Conservation (phyloP, 768 basidiomycete genomes). For the Stropharia rugosoannulata region DNA sequence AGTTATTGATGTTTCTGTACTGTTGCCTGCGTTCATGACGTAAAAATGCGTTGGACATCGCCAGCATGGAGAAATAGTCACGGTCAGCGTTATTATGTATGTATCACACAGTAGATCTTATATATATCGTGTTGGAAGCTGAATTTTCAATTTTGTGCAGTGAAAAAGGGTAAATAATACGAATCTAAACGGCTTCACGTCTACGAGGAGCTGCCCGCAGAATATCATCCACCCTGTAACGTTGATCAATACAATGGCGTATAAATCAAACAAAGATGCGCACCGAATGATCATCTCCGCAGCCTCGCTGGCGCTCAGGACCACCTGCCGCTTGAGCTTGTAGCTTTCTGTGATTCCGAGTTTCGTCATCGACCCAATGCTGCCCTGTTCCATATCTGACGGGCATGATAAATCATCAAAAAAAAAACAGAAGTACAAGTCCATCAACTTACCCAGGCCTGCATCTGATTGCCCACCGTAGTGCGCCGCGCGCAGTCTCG, state of each 20-base stretch:
- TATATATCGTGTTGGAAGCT: background rate
- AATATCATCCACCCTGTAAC: constrained; percentile 84
- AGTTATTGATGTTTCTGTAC: too few relatives aligned
- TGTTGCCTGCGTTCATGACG: too few relatives aligned
- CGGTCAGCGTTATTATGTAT: too few relatives aligned
- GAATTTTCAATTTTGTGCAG: background rate
- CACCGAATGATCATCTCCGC: constrained; percentile 98
- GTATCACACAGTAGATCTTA: background rate
- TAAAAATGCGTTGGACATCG: too few relatives aligned
- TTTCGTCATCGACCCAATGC: constrained; percentile 83
- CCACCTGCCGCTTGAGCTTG: constrained; percentile 95
- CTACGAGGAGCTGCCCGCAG: constrained; percentile 81
- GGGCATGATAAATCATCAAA: background rate
- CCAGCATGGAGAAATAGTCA: too few relatives aligned
- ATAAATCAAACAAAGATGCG: constrained; percentile 17
- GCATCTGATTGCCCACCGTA: constrained; percentile 86
- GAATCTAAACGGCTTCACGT: constrained; percentile 70
- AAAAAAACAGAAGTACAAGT: background rate
- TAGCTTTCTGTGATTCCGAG: constrained; percentile 95
- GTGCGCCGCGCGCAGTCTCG: constrained; percentile 88
- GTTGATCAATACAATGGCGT: background rate
- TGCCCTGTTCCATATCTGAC: constrained; percentile 85
- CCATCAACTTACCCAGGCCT: constrained; percentile 68
- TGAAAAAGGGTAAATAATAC: background rate
- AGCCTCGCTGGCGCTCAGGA: constrained; percentile 92